phyloP scores from a whole-genome alignment of 1,284 basidiomycete species.

The Thelephora terrestris region DNA sequence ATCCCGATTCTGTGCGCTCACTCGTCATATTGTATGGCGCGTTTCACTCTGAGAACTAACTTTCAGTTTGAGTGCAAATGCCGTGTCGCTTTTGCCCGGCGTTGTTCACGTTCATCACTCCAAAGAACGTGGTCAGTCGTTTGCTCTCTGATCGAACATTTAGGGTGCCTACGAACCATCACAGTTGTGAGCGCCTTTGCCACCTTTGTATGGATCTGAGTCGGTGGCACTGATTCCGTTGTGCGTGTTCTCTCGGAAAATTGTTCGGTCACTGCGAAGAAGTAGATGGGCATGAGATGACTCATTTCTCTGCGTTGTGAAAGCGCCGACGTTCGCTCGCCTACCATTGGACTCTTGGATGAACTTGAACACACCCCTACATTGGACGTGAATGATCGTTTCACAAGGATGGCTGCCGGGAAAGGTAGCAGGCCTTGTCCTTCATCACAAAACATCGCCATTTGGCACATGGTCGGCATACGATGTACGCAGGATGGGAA shows the following conservation, averaged over 20 bases:
- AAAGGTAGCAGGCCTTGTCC: constrained; percentile 35
- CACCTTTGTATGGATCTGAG: constrained; percentile 70
- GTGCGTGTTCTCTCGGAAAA: constrained; percentile 77
- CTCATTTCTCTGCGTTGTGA: constrained; percentile 84
- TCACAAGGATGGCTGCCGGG: constrained; percentile 47
- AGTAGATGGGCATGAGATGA: constrained; percentile 70
- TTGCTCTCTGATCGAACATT: neutral
- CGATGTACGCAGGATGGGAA: neutral
- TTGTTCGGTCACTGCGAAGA: constrained; percentile 72
- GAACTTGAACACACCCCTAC: constrained; percentile 36
- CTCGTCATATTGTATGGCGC: neutral
- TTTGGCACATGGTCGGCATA: no score
- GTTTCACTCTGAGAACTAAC: constrained; percentile 1
- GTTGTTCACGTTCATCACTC: constrained; percentile 36
- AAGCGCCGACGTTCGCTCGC: constrained; percentile 47
- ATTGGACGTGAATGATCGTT: constrained; percentile 14
- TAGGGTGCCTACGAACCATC: constrained; percentile 63
- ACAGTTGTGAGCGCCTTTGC: constrained; percentile 56
- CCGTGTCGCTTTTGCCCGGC: constrained; percentile 46
- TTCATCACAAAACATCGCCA: neutral
- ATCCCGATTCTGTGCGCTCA: constrained; percentile 56
- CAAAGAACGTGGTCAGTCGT: constrained; percentile 31
- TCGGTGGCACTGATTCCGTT: constrained; percentile 78
- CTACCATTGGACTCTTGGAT: constrained; percentile 48
- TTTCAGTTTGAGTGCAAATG: constrained; percentile 43